Base-by-base conservation (phyloP, 495 filamentous ascomycete genomes). In the Friedmanniomyces endolithicus region DNA sequence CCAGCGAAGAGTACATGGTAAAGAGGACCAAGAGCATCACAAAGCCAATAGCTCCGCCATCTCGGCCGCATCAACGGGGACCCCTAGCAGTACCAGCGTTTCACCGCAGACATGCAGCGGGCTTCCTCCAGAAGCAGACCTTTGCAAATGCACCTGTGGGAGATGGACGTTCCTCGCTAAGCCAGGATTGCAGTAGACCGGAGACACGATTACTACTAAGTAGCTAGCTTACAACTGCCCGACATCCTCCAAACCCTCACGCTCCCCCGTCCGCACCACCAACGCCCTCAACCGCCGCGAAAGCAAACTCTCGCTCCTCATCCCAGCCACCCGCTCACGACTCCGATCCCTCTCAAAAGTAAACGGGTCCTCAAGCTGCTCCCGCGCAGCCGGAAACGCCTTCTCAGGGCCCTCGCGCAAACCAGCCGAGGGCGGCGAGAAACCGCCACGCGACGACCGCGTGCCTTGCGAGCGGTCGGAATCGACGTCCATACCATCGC, bases 351-450 rank as follows among this genome's bases (percentile, higher is more conserved):
- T 48, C 43, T 61, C 58, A 29, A 61, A 61, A 17, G 22, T 46
- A 41, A 61, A 56, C 2, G 85, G 63, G 62, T 82, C 35, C 85
- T 78, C 63, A 87, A 88, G 56, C 74, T n/a, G n/a, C n/a, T 39
- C 56, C 78, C 61, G 87, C 85, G 20, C 69, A 62, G 37, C 67
- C 70, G 23, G 65, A 67, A 31, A 46, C 47, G 57, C 1, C 33
- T n/a, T 40, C 52, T 40, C n/a, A n/a, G n/a, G 7, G 48, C 57
- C 23, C 37, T 24, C 16, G 22, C 19, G 19, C 49, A 56, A 62
- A 46, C 50, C 56, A 55, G 56, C n/a, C n/a, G n/a, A n/a, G n/a
- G n/a, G 64, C 16, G 64, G 65, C 43, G 61, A 59, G 41, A 46
- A 22, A 17, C 27, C 44, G 11, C 50, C 24, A 2, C 37, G 46